These are phyloP conservation scores for Sclerotinia nivalis DNA, from an alignment of 2,329 filamentous ascomycete genomes.

Conservation along the genomic window DNA sequence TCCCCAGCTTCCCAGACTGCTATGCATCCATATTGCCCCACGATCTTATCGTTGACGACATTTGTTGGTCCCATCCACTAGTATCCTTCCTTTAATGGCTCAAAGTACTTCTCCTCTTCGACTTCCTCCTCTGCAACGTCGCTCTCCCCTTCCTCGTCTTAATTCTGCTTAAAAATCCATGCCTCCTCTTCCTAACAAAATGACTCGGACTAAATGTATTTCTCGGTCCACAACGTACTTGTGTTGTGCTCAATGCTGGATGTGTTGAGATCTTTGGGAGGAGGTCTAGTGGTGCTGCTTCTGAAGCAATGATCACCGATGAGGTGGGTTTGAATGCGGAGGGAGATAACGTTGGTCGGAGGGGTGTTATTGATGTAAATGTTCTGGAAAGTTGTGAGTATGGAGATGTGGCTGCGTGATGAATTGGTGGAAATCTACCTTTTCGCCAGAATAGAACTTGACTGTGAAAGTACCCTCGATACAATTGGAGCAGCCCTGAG, in stretches of 20 bases:
- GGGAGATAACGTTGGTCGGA: constrained; percentile 36
- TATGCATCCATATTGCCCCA: not conserved
- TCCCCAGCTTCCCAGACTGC: not conserved
- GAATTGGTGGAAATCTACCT: constrained; percentile 29
- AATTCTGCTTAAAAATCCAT: constrained; percentile 42
- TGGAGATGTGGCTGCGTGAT: not conserved
- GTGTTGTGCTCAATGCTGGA: constrained; percentile 37
- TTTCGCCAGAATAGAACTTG: constrained; percentile 24
- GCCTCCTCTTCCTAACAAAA: constrained; percentile 43
- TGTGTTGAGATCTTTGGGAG: constrained; percentile 40
- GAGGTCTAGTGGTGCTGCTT: constrained; percentile 32
- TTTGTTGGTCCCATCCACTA: not conserved
- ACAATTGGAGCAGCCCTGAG: constrained; percentile 28
- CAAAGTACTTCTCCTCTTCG: constrained; percentile 41
- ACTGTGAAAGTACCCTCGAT: constrained; percentile 23
- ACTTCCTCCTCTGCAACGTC: constrained; percentile 38
- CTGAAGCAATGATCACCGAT: not conserved
- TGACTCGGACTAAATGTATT: constrained; percentile 42
- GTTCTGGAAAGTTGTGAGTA: constrained; percentile 30
- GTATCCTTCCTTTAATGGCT: constrained; percentile 37
- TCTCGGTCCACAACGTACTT: constrained; percentile 41
- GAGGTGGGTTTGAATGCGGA: constrained; percentile 26
- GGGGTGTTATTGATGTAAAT: constrained; percentile 39
- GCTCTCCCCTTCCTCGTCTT: constrained; percentile 41
- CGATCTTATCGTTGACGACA: not conserved